phyloP scores from a whole-genome alignment of 345 rosid genomes.

The Acer yangbiense region DNA sequence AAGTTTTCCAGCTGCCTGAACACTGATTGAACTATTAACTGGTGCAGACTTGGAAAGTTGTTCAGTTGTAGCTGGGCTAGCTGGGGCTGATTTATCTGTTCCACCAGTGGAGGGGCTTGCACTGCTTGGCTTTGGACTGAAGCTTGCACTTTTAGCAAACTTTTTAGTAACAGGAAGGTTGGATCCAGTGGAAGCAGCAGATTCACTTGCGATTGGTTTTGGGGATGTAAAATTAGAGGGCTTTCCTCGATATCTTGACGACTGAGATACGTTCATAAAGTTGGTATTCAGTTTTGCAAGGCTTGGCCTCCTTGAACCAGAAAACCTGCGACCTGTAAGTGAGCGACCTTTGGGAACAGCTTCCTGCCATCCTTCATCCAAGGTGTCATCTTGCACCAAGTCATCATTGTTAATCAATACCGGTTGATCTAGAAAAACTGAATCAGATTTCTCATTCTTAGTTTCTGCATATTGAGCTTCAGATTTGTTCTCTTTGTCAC shows the following conservation, averaged over 20 bases:
- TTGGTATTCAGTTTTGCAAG: conserved; percentile 87
- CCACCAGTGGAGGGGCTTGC: conserved; percentile 39
- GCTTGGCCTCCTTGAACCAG: conserved; percentile 73
- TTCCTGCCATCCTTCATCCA: conserved; percentile 99
- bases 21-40: conserved; percentile 51
- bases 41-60: conserved; percentile 56
- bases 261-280: conserved; percentile 66
- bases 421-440: conserved; percentile 43
- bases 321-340: conserved; percentile 65
- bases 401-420: conserved; percentile 35
- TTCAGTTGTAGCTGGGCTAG: conserved; percentile 51
- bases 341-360: conserved; percentile 90
- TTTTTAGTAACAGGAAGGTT: conserved; percentile 52
- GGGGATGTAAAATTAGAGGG: conserved; percentile 63
- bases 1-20: conserved; percentile 78
- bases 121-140: conserved; percentile 58
- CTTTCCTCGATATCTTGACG: conserved; percentile 73
- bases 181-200: conserved; percentile 45
- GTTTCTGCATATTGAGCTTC: conserved; percentile 55
- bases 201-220: conserved; percentile 49
- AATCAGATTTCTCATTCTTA: conserved; percentile 51
- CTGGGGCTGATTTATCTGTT: conserved; percentile 57
- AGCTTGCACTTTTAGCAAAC: conserved; percentile 70
- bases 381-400: conserved; percentile 47
- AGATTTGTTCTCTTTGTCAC: conserved; percentile 78